A percentile compares a stretch with the other conserved stretches of the same genome.
These are phyloP conservation scores for Stygiomarasmius scandens DNA, from an alignment of 1,284 basidiomycete species.

Conservation along the genomic window DNA sequence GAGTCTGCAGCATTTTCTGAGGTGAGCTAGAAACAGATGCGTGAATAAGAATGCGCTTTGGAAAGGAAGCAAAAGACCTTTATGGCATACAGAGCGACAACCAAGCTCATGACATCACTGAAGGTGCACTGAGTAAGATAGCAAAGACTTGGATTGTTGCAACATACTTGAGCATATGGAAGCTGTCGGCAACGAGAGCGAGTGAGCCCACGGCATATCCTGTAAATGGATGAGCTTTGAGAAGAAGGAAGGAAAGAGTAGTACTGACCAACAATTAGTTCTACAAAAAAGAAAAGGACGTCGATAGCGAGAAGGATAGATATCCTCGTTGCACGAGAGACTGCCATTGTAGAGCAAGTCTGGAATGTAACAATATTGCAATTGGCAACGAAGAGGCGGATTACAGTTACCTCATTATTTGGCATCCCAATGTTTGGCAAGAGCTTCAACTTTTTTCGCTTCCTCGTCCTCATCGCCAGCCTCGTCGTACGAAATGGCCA, in stretches of 20 bases:
- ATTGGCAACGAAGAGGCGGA: too few relatives aligned
- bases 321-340: slow-evolving; percentile 80
- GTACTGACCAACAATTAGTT: slow-evolving; percentile 77
- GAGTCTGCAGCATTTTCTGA: slow-evolving; percentile 50
- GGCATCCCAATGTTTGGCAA: slow-evolving; percentile 38
- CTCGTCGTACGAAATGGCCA: slow-evolving; percentile 31
- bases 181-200: slow-evolving; percentile 94
- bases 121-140: slow-evolving; percentile 13
- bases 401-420: too few relatives aligned
- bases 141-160: too few relatives aligned
- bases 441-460: slow-evolving; percentile 30
- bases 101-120: slow-evolving; percentile 92
- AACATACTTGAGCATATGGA: slow-evolving; percentile 95
- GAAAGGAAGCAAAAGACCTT: slow-evolving; percentile 52
- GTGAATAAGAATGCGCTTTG: slow-evolving; percentile 7
- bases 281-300: slow-evolving; percentile 89
- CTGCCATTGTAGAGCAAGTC: slow-evolving; percentile 41
- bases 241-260: background rate
- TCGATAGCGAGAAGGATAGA: slow-evolving; percentile 85
- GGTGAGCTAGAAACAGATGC: slow-evolving; percentile 49
- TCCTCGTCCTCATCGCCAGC: slow-evolving; percentile 5
- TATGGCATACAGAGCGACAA: slow-evolving; percentile 97
- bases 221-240: slow-evolving; percentile 26
- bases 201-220: slow-evolving; percentile 95
- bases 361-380: too few relatives aligned